phyloP scores from a whole-genome alignment of 495 filamentous ascomycete genomes.

The Hypoxylon crocopeplum region DNA sequence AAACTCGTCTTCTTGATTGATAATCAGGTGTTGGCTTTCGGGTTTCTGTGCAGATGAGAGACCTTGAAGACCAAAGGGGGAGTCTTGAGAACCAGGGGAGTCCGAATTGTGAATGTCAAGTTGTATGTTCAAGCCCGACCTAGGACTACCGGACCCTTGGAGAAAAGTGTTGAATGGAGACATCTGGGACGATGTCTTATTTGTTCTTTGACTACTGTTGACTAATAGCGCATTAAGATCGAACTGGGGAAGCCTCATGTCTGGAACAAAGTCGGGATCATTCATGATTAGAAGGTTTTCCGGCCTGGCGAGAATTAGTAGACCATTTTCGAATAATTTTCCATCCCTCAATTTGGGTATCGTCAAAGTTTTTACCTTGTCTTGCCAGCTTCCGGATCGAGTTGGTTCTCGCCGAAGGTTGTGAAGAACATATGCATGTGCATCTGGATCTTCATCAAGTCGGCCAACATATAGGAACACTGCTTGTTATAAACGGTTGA shows the following conservation, averaged over 20 bases:
- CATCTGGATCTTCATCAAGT: conserved; percentile 77
- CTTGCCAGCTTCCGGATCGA: conserved; percentile 76
- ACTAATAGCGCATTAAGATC: conserved; percentile 58
- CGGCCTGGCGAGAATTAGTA: conserved; percentile 58
- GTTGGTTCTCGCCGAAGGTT: conserved; percentile 50
- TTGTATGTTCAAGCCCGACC: conserved; percentile 21
- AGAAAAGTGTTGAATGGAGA: conserved; percentile 40
- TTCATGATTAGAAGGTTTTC: conserved; percentile 81
- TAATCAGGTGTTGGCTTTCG: conserved; percentile 27
- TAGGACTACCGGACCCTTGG: conserved; percentile 13
- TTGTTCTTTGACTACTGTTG: conserved; percentile 44
- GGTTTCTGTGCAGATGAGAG: conserved; percentile 37
- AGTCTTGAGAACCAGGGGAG: conserved; percentile 11
- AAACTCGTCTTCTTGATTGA: conserved; percentile 39
- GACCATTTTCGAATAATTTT: not conserved
- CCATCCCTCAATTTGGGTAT: not conserved
- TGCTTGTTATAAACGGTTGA: conserved; percentile 86
- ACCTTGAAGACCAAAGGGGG: conserved; percentile 34
- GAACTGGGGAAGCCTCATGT: conserved; percentile 63
- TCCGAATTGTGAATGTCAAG: conserved; percentile 28
- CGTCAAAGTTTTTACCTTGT: conserved; percentile 61
- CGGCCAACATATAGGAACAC: conserved; percentile 81
- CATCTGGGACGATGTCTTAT: conserved; percentile 56
- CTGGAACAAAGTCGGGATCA: conserved; percentile 86
- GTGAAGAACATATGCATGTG: conserved; percentile 72